These are phyloP conservation scores for Lepiota brunneoincarnata DNA, from an alignment of 768 basidiomycete genomes.

Conservation along the genomic window DNA sequence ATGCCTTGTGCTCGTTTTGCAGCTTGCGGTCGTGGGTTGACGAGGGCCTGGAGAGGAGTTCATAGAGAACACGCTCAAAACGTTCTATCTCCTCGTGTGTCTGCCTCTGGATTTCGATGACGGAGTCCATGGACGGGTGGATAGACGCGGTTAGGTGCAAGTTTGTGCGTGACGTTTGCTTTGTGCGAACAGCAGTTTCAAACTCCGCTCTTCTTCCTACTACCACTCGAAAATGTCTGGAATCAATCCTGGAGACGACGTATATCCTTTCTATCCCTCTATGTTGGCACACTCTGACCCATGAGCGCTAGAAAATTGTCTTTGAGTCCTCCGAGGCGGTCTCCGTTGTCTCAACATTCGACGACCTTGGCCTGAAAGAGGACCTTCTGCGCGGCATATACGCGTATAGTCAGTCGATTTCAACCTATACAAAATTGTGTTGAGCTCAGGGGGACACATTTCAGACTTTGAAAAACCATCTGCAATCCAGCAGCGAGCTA, in stretches of 20 bases:
- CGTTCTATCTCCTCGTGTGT: constrained; percentile 96
- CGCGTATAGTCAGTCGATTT: constrained; percentile 76
- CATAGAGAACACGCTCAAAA: constrained; percentile 83
- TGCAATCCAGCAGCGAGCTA: constrained; percentile 97
- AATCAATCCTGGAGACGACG: constrained; percentile 86
- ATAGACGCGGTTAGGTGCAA: constrained; percentile 36
- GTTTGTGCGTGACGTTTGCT: neutral
- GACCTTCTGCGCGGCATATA: constrained; percentile 96
- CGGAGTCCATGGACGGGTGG: constrained; percentile 87
- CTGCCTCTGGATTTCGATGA: constrained; percentile 91
- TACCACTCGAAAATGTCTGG: constrained; percentile 65
- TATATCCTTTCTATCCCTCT: constrained; percentile 28
- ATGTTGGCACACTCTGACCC: constrained; percentile 11
- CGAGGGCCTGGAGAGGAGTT: constrained; percentile 69
- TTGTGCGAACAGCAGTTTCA: constrained; percentile 29
- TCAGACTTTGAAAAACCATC: constrained; percentile 95
- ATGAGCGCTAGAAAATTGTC: constrained; percentile 68
- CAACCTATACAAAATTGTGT: neutral
- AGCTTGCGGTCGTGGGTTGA: constrained; percentile 60
- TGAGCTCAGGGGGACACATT: constrained; percentile 1
- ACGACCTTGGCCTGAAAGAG: constrained; percentile 89
- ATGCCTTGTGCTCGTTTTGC: constrained; percentile 84
- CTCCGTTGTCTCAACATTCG: constrained; percentile 84
- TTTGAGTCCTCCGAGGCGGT: constrained; percentile 95
- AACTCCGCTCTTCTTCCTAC: constrained; percentile 58